These are phyloP conservation scores for Mycena maculata DNA, from an alignment of 768 basidiomycete species.

Conservation along the genomic window DNA sequence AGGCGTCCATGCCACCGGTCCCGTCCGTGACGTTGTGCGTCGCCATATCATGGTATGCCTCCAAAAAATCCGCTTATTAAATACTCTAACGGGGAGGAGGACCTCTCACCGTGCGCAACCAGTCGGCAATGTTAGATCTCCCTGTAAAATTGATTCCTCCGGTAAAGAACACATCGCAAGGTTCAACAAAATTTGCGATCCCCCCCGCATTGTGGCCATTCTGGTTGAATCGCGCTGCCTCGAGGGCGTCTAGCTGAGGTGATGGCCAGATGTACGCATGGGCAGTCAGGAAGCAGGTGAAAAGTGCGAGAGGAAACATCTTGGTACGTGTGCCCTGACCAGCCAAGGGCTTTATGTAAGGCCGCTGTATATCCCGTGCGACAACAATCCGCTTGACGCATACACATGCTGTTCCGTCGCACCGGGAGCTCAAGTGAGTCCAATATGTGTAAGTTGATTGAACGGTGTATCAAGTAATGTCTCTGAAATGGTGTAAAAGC, in stretches of 20 bases:
- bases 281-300: neutral
- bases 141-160: neutral
- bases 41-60: constrained; percentile 43
- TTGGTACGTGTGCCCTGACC: no score
- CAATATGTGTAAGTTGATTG: no score
- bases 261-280: constrained; percentile 6
- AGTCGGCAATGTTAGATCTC: constrained; percentile 7
- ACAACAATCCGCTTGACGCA: no score
- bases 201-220: neutral
- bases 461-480: no score
- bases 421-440: no score
- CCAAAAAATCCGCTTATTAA: neutral
- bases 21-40: constrained; percentile 39
- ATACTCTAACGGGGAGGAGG: neutral
- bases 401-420: no score
- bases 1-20: constrained; percentile 43
- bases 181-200: neutral
- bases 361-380: no score
- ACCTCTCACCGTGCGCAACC: constrained; percentile 16
- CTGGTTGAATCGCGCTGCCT: neutral
- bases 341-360: no score
- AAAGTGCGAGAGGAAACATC: neutral
- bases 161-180: neutral
- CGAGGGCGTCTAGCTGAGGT: constrained; percentile 13
- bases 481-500: no score